Evolutionary conservation across 371 early-diverging fungal species (phyloP).

Genomic region (Batkoa obscura): DNA sequence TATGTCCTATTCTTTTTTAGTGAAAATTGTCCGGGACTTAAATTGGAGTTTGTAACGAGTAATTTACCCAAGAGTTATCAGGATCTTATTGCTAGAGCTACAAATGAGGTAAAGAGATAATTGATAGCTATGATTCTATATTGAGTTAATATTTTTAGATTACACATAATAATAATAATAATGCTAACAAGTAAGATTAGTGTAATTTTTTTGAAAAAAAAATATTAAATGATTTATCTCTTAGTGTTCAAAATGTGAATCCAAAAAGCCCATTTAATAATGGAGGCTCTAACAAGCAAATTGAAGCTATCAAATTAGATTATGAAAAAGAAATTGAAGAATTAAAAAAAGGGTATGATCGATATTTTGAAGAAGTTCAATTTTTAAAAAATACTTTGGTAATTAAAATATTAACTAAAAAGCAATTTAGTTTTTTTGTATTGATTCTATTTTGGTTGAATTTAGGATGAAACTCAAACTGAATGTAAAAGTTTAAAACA

Average conservation of each 20-base stretch:
- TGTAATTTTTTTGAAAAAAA: background rate
- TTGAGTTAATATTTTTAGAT: background rate
- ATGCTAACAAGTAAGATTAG: background rate
- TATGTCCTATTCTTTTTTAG: background rate
- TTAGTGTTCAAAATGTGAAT: background rate
- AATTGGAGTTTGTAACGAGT: background rate
- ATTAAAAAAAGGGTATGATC: background rate
- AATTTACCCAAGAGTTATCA: background rate
- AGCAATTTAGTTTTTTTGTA: background rate
- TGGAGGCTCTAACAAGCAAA: background rate
- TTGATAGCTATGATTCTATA: background rate
- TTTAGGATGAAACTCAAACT: slow-evolving; percentile 37
- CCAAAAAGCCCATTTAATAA: background rate
- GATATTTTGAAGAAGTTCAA: background rate
- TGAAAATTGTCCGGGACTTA: background rate
- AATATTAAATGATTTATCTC: too few species aligned
- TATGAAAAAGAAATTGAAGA: background rate
- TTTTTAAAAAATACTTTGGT: background rate
- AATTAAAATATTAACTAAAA: background rate
- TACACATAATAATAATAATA: background rate
- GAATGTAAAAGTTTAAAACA: slow-evolving; percentile 42
- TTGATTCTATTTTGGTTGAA: background rate
- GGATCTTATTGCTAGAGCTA: background rate
- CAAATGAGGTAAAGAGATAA: background rate
- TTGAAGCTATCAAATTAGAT: background rate